Base-by-base conservation (phyloP, 495 filamentous ascomycete species). In the Podospora sp. region DNA sequence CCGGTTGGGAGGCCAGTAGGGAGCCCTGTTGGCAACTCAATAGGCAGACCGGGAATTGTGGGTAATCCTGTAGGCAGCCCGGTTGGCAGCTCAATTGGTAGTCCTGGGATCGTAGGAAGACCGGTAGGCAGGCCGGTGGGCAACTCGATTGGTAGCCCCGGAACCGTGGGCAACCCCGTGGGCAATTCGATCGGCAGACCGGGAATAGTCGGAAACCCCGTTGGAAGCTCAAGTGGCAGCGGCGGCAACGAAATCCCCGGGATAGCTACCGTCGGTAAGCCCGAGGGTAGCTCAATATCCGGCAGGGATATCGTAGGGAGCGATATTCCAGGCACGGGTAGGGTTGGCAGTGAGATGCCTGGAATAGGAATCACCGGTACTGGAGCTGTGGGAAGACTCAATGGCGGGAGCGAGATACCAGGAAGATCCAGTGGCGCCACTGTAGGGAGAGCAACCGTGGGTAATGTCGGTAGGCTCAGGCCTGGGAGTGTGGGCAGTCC, bases 81-180 rank as follows among this genome's bases (percentile, higher is more conserved):
- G 1, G 52, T 55, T n/a, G 52, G 52, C 6, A 55, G 7, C 20
- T 55, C 52, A 24, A 55, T 55, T 2, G 52, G 52, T 22, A 55
- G 7, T 2, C 21, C 20, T 6, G 52, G 52, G 14, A 22, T 4
- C 2, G 52, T 55, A 6, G 52, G 52, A 9, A 55, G 52, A 6
- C 52, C 52, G 14, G 52, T 22, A n/a, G 24, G 52, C 7, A 26
- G 52, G 16, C 20, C 21, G 6, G 52, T 24, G 2, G 52, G 50
- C 16, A 53, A n/a, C 50, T 24, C 50, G 50, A 53, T 53, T 18
- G 50, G 50, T 53, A 53, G 56, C 56, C 18, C 56, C 20, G 56
- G 26, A 2, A 59, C 29, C 0, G 18, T 59, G 56, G 22, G 25
- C n/a, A 40, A 26, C 4, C 24, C 57, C 25, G 52, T 55, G 1